phyloP scores from a whole-genome alignment of 495 filamentous ascomycete species.

The Aspergillus carlsbadensis region DNA sequence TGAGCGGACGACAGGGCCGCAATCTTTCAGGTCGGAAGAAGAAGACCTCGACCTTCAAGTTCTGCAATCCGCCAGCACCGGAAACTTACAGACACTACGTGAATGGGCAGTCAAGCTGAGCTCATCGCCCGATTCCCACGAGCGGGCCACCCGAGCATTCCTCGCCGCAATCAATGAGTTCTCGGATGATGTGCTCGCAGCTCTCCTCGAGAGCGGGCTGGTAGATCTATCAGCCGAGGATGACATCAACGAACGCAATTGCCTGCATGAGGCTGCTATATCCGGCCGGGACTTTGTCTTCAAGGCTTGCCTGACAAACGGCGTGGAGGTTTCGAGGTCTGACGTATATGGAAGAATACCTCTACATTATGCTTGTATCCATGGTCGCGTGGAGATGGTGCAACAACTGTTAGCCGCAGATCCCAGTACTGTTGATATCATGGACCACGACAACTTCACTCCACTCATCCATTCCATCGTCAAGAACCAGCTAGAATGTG shows the following conservation, averaged over 20 bases:
- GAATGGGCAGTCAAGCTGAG: slow-evolving; percentile 62
- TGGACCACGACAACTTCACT: slow-evolving; percentile 97
- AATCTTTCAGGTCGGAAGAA: slow-evolving; percentile 70
- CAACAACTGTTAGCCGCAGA: slow-evolving; percentile 61
- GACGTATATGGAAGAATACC: slow-evolving; percentile 95
- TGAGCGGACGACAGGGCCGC: slow-evolving; percentile 63
- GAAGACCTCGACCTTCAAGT: slow-evolving; percentile 84
- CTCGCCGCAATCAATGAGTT: slow-evolving; percentile 82
- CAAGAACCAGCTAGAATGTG: slow-evolving; percentile 74
- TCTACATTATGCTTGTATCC: slow-evolving; percentile 94
- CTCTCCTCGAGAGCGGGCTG: slow-evolving; percentile 74
- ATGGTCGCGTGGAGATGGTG: slow-evolving; percentile 85
- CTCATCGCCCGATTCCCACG: slow-evolving; percentile 55
- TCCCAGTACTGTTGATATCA: slow-evolving; percentile 70
- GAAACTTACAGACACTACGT: slow-evolving; percentile 60
- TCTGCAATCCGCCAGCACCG: slow-evolving; percentile 78
- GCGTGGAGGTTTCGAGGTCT: slow-evolving; percentile 71
- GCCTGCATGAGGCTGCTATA: slow-evolving; percentile 91
- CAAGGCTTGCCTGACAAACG: slow-evolving; percentile 63
- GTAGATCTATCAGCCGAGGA: slow-evolving; percentile 88
- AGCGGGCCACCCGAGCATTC: slow-evolving; percentile 84
- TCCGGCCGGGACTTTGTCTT: slow-evolving; percentile 79
- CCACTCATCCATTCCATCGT: slow-evolving; percentile 94
- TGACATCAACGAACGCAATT: slow-evolving; percentile 96
- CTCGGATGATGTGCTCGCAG: slow-evolving; percentile 70